Conservation (phyloP, 257 asterid species). For the Solanum raphanifolium region DNA sequence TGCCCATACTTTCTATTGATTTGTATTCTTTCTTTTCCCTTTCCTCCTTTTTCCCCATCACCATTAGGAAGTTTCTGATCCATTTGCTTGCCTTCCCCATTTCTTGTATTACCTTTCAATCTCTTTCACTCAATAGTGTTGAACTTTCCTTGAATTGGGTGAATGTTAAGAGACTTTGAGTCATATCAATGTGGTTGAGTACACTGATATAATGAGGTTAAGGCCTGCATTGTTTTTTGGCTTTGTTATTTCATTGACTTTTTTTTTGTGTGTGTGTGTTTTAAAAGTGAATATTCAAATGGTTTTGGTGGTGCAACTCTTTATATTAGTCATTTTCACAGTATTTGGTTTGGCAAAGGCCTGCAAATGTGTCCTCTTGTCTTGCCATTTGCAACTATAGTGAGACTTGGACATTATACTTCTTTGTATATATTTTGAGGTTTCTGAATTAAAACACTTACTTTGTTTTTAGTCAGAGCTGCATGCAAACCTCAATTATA, state of each 20-base stretch:
- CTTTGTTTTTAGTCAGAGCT: background rate
- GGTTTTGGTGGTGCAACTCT: background rate
- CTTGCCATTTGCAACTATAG: conserved; percentile 61
- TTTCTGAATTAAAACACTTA: background rate
- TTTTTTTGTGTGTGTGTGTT: background rate
- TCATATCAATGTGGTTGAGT: background rate
- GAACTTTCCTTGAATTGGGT: background rate
- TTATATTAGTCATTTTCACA: background rate
- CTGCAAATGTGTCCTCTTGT: conserved; percentile 29
- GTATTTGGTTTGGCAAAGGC: conserved; percentile 14
- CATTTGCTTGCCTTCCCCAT: conserved; percentile 75
- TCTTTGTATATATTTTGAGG: background rate
- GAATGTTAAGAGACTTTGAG: background rate
- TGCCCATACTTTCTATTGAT: conserved; percentile 11
- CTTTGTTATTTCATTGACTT: background rate
- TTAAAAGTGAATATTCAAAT: background rate
- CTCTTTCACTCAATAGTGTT: background rate
- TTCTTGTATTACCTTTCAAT: background rate
- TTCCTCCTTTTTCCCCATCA: conserved; percentile 49
- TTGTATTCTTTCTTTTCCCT: conserved; percentile 24
- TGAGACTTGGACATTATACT: background rate
- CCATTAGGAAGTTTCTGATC: conserved; percentile 54
- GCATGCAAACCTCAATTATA: background rate
- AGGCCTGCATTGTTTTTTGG: background rate
- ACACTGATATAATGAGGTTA: background rate